Evolutionary conservation across 306 rosid species (phyloP).

Genomic region (Acacia confusa): DNA sequence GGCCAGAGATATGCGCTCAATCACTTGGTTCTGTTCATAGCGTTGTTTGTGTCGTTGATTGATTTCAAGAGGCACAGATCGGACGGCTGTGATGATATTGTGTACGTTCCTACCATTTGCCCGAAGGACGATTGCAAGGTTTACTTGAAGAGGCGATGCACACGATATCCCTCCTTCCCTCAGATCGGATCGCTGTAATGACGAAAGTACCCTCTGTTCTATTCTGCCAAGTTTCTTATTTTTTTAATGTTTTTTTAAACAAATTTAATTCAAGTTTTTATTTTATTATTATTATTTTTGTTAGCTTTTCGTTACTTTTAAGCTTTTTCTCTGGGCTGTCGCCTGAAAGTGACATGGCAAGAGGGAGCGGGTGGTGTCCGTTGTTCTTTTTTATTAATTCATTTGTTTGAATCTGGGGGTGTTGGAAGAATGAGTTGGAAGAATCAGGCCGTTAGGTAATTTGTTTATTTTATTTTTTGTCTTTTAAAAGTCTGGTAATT

Average conservation of each 20-base stretch:
- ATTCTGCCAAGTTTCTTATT: neutral
- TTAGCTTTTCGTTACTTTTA: neutral
- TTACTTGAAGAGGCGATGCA: slow-evolving; percentile 47
- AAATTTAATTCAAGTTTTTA: neutral
- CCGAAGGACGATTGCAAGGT: slow-evolving; percentile 91
- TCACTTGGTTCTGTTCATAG: slow-evolving; percentile 82
- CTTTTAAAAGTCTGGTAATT: neutral
- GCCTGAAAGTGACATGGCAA: neutral
- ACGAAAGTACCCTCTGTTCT: neutral
- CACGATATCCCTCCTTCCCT: slow-evolving; percentile 48
- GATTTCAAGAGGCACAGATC: slow-evolving; percentile 75
- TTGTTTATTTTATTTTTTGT: slow-evolving; percentile 3
- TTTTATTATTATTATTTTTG: too few relatives aligned
- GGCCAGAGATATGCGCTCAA: slow-evolving; percentile 90
- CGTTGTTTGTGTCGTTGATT: slow-evolving; percentile 67
- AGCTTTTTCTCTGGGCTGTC: neutral
- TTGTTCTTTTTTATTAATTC: neutral
- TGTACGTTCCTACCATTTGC: slow-evolving; percentile 71
- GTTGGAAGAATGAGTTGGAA: too few relatives aligned
- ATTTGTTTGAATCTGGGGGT: neutral
- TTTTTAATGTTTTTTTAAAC: neutral
- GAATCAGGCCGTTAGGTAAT: slow-evolving; percentile 7
- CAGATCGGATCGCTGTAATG: neutral
- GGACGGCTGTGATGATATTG: slow-evolving; percentile 89
- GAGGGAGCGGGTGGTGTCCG: neutral